Evolutionary conservation across 192 early-diverging fungal genomes (phyloP).

Genomic region (Kappamyces sp.): DNA sequence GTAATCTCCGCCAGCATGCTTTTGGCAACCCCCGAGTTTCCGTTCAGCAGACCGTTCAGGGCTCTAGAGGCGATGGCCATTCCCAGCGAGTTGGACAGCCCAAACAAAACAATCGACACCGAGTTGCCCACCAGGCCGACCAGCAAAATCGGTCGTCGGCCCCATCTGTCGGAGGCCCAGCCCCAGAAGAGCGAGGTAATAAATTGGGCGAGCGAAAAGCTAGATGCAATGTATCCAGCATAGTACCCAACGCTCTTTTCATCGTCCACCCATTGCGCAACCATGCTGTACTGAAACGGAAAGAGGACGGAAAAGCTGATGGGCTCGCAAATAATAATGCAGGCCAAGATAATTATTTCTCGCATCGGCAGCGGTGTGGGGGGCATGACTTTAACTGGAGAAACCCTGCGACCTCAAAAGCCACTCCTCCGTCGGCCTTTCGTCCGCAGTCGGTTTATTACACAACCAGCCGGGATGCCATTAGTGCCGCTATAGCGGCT

Average conservation of each 20-base stretch:
- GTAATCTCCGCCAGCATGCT: slow-evolving; percentile 81
- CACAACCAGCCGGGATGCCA: too few species aligned
- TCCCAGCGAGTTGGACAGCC: slow-evolving; percentile 37
- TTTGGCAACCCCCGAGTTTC: slow-evolving; percentile 68
- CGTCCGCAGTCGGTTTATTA: too few species aligned
- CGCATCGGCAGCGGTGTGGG: background rate
- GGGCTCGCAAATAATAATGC: background rate
- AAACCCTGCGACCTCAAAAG: too few species aligned
- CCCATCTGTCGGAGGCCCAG: slow-evolving; percentile 69
- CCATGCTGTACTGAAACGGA: slow-evolving; percentile 16
- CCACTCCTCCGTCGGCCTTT: too few species aligned
- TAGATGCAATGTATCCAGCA: slow-evolving; percentile 65
- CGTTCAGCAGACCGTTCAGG: slow-evolving; percentile 67
- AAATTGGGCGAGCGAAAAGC: slow-evolving; percentile 69
- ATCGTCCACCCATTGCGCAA: slow-evolving; percentile 19
- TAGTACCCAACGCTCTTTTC: slow-evolving; percentile 80
- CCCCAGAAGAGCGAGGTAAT: slow-evolving; percentile 57
- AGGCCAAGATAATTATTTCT: background rate
- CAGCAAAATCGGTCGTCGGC: slow-evolving; percentile 74
- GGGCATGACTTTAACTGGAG: background rate
- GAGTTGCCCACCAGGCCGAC: slow-evolving; percentile 73
- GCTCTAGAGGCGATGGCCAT: slow-evolving; percentile 37
- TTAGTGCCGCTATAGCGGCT: background rate
- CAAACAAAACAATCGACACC: slow-evolving; percentile 66
- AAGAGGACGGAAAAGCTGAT: slow-evolving; percentile 6